Conservation (phyloP, 2,329 filamentous ascomycete genomes). For the Bipolaris bicolor region DNA sequence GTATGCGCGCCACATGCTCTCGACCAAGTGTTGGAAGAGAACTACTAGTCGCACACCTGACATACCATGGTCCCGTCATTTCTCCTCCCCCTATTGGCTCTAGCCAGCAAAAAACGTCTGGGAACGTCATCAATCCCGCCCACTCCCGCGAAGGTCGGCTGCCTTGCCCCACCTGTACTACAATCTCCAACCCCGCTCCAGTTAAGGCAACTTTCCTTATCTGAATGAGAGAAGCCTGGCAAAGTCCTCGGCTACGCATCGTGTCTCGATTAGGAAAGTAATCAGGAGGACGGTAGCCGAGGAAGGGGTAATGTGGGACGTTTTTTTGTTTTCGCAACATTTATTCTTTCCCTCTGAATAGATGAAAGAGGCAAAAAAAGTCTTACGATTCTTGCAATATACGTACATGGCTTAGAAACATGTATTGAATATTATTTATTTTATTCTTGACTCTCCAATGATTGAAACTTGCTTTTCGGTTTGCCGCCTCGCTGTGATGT, state of each 20-base stretch:
- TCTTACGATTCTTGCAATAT: not conserved
- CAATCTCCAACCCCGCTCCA: not conserved
- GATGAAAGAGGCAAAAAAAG: not conserved
- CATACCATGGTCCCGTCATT: not conserved
- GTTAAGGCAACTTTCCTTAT: too few species aligned
- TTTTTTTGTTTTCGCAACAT: not conserved
- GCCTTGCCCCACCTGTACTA: not conserved
- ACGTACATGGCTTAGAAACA: not conserved
- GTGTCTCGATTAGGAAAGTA: not conserved
- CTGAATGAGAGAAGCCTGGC: too few species aligned
- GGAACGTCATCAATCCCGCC: conserved; percentile 5
- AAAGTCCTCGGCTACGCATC: too few species aligned
- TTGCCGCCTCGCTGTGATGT: not conserved
- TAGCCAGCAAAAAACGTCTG: too few species aligned
- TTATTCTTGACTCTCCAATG: not conserved
- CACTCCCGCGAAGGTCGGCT: not conserved
- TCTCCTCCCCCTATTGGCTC: not conserved
- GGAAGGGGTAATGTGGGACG: not conserved
- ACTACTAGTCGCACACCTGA: conserved; percentile 2
- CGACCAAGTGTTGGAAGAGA: conserved; percentile 44
- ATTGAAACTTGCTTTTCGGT: not conserved
- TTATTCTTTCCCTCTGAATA: not conserved
- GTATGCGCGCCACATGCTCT: conserved; percentile 11
- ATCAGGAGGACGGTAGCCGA: not conserved
- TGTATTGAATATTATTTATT: not conserved